Conservation (phyloP, 257 asterid species). For the Verbena officinalis region DNA sequence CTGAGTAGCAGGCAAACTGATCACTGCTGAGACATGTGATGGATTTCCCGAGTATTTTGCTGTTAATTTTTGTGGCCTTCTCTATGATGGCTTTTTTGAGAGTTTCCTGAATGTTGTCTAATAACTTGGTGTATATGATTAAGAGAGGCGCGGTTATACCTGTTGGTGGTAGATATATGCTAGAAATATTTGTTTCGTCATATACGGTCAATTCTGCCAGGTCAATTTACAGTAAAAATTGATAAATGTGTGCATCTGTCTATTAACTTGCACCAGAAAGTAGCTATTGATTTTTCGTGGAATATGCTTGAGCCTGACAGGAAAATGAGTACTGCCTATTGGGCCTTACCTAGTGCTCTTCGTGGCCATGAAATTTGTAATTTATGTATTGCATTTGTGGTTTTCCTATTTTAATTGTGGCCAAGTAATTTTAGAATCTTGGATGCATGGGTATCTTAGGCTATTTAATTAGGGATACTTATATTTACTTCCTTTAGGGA, state of each 20-base stretch:
- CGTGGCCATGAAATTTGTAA: too few species aligned
- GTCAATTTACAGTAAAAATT: not conserved
- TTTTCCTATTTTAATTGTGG: too few species aligned
- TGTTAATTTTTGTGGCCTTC: slow-evolving; percentile 15
- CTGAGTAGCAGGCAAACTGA: slow-evolving; percentile 1
- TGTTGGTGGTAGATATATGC: not conserved
- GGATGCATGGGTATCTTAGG: too few species aligned
- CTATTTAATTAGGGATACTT: too few species aligned
- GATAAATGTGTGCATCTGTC: not conserved
- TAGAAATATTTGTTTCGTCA: slow-evolving; percentile 7
- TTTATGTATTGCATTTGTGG: too few species aligned
- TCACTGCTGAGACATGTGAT: not conserved
- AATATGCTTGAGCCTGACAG: too few species aligned
- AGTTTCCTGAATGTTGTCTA: not conserved
- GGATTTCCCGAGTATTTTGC: slow-evolving; percentile 19
- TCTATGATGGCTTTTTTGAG: not conserved
- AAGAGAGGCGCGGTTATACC: slow-evolving; percentile 4
- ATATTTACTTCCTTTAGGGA: too few species aligned
- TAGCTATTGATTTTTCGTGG: too few species aligned
- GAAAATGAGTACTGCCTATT: too few species aligned
- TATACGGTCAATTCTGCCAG: not conserved
- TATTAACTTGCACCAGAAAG: not conserved
- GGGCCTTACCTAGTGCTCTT: too few species aligned
- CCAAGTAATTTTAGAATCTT: too few species aligned
- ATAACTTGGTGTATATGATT: slow-evolving; percentile 20